phyloP scores from a whole-genome alignment of 208 protist genomes.

The Acanthamoeba culbertsoni region DNA sequence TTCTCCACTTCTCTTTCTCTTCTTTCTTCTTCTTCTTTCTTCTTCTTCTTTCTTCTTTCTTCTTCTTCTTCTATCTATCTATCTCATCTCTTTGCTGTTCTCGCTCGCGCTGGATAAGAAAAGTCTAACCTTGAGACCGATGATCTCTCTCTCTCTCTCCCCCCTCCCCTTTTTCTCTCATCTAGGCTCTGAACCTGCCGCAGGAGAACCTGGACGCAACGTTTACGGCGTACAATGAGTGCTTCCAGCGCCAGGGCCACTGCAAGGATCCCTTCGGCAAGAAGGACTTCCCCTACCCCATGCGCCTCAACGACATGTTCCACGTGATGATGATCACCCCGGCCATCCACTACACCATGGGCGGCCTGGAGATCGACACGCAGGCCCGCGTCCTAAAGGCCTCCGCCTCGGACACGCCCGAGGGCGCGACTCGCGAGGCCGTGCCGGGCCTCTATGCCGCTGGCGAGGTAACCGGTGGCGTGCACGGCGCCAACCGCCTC shows the following conservation, averaged over 20 bases:
- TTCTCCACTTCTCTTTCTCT: neutral
- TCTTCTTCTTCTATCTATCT: neutral
- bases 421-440: neutral
- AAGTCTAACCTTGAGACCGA: no score
- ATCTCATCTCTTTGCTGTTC: no score
- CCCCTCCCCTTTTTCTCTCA: neutral
- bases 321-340: constrained; percentile 88
- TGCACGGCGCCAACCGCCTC: constrained; percentile 95
- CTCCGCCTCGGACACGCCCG: neutral
- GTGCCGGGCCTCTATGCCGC: constrained; percentile 93
- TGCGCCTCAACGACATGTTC: constrained; percentile 55
- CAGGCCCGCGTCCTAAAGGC: constrained; percentile 82
- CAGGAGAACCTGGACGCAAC: constrained; percentile 31
- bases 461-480: constrained; percentile 95
- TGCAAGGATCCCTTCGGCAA: constrained; percentile 87
- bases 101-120: no score
- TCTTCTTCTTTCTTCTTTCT: neutral
- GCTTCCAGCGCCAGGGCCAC: neutral
- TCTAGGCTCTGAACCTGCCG: neutral
- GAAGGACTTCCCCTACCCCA: constrained; percentile 69
- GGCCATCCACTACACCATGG: constrained; percentile 96
- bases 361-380: constrained; percentile 87
- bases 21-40: neutral
- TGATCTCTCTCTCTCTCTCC: neutral
- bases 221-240: constrained; percentile 66